Evolutionary conservation across 2,329 filamentous ascomycete genomes (phyloP).

Genomic region (Penicillium freii): DNA sequence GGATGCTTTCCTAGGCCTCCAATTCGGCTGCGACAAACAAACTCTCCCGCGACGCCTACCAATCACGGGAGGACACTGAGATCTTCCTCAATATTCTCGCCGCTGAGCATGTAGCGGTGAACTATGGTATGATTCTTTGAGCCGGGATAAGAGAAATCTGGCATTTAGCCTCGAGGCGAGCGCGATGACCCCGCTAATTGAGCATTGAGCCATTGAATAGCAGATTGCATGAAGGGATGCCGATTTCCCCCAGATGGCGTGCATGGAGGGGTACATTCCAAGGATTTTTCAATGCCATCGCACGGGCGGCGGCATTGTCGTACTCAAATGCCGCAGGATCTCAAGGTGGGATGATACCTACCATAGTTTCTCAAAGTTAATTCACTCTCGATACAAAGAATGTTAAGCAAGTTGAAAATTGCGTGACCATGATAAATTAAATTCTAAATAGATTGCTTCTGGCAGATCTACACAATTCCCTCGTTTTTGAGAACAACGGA

Average conservation of each 20-base stretch:
- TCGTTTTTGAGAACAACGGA: neutral
- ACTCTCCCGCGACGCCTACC: slow-evolving; percentile 9
- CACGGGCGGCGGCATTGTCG: neutral
- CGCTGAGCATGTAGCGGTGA: slow-evolving; percentile 26
- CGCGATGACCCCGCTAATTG: slow-evolving; percentile 1
- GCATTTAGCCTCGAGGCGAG: neutral
- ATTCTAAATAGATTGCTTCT: neutral
- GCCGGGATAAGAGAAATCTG: neutral
- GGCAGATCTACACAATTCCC: neutral
- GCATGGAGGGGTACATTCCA: slow-evolving; percentile 12
- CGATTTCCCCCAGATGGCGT: neutral
- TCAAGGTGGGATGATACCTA: slow-evolving; percentile 1
- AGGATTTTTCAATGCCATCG: neutral
- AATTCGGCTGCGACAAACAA: slow-evolving; percentile 10
- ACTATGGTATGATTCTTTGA: slow-evolving; percentile 13
- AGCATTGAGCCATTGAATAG: neutral
- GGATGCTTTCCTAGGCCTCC: slow-evolving; percentile 9
- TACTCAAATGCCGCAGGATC: slow-evolving; percentile 3
- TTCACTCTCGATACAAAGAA: slow-evolving; percentile 5
- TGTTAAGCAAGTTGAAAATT: neutral
- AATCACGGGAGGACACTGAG: slow-evolving; percentile 14
- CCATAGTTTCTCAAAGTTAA: neutral
- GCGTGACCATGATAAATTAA: neutral
- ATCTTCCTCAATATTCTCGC: slow-evolving; percentile 13
- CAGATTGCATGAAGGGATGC: slow-evolving; percentile 2